Evolutionary conservation across 2,329 filamentous ascomycete species (phyloP), one percentile per base, ranked within the genome.

Genomic region (Emericellopsis cladophorae): DNA sequence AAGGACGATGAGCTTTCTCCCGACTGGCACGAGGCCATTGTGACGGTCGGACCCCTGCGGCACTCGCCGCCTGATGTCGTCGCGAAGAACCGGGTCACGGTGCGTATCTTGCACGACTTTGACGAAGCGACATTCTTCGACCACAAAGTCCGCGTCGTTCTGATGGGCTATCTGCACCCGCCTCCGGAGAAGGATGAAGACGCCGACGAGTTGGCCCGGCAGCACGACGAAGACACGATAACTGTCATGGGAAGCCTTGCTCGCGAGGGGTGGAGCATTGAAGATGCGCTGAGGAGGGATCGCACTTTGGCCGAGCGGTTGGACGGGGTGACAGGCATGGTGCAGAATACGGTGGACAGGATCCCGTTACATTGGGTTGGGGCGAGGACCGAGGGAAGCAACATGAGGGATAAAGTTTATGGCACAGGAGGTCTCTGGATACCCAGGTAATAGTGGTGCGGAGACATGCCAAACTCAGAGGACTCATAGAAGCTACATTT

Each of bases 301-400:
- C 62, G 64, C 40, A 66, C 59, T 4, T 45, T 67, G 18, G 48
- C 58, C 7, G 68, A 72, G 32, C 60, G 64, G 14, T 64, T 73
- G 45, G 61, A 68, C 1, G 68, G 68, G 40, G 58, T 65, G 2
- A 62, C 72, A 21, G 61, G 65, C 14, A 63, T 57, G 16, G 62
- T 74, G 3, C 73, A 79, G 55, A 67, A 64, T 44, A 61, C 66
- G 32, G 62, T 80, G 7, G 76, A 80, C 44, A 64, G 65, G 41
- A 61, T 81, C 4, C 78, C 78, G 3, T 49, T 79, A 36, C 75
- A 81, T 51, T 62, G 62, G 49, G 62, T 70, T 4, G 79, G 79
- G 0, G 64, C 84, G 35, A 64, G 79, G 40, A 74, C 68, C 8
- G 59, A 67, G 11, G 57, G 61, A 2, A 65, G 60, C 8, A 56